phyloP scores from a whole-genome alignment of 768 basidiomycete genomes.

The Suillus lakei region DNA sequence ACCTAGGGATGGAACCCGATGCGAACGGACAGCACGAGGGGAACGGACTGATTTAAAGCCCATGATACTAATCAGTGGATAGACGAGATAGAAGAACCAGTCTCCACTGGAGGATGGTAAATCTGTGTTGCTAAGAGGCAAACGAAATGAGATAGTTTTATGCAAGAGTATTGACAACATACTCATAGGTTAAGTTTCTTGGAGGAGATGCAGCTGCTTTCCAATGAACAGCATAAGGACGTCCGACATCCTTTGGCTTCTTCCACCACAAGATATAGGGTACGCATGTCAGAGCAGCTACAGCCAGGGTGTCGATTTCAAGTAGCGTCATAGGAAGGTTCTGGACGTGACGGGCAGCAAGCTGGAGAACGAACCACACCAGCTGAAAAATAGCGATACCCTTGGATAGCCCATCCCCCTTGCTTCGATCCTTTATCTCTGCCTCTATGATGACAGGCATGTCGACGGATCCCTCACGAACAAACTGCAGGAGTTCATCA shows the following conservation, averaged over 20 bases:
- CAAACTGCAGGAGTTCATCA: not conserved
- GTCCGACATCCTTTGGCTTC: conserved; percentile 41
- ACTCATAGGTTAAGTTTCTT: not conserved
- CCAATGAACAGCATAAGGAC: conserved; percentile 12
- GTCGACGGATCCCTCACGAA: not conserved
- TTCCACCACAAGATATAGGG: conserved; percentile 43
- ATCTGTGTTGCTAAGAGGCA: not conserved
- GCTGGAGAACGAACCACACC: conserved; percentile 41
- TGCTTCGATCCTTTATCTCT: not conserved
- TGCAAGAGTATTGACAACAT: not conserved
- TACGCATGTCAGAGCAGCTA: conserved; percentile 33
- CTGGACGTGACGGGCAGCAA: conserved; percentile 27
- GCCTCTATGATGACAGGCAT: conserved; percentile 13
- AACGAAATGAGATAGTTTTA: not conserved
- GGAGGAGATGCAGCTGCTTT: not conserved
- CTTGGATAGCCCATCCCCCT: conserved; percentile 39
- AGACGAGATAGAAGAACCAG: not conserved
- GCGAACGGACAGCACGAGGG: not conserved
- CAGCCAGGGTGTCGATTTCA: conserved; percentile 53
- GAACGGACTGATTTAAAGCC: no score
- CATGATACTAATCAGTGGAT: not conserved
- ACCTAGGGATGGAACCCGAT: conserved; percentile 6
- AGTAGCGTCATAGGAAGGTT: conserved; percentile 46
- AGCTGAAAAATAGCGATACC: conserved; percentile 38
- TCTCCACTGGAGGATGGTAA: not conserved